Percentiles rank a stretch among this genome's conserved stretches.
phyloP scores from a whole-genome alignment of 2,329 filamentous ascomycete genomes.

The Sclerotiophoma versabilis region DNA sequence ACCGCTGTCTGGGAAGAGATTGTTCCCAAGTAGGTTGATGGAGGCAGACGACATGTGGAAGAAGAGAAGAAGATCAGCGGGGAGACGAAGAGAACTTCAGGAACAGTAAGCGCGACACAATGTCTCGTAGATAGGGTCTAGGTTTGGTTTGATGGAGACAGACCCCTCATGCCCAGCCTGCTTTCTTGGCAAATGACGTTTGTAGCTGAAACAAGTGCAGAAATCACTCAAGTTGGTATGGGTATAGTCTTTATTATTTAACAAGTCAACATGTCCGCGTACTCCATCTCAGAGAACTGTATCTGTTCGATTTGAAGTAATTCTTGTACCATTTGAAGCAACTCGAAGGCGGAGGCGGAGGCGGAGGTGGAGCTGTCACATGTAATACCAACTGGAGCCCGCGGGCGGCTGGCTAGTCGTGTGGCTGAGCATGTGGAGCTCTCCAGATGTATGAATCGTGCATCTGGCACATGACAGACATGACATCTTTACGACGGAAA shows the following conservation, averaged over 20 bases:
- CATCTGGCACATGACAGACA: not conserved
- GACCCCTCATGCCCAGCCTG: slow-evolving; percentile 22
- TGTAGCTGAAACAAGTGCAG: not conserved
- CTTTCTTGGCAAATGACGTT: slow-evolving; percentile 16
- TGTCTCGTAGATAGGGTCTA: slow-evolving; percentile 33
- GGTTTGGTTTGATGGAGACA: slow-evolving; percentile 21
- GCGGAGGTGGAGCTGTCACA: slow-evolving; percentile 8
- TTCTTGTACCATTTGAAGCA: not conserved
- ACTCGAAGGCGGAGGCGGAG: not conserved
- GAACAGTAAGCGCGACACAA: slow-evolving; percentile 45
- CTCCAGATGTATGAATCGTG: slow-evolving; percentile 5
- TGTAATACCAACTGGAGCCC: not conserved
- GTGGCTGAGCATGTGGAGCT: slow-evolving; percentile 33
- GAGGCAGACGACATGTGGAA: slow-evolving; percentile 48
- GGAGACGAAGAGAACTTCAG: slow-evolving; percentile 25
- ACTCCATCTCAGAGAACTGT: not conserved
- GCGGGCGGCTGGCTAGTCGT: slow-evolving; percentile 21
- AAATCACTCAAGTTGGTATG: not conserved
- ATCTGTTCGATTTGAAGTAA: not conserved
- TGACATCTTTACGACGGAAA: not conserved
- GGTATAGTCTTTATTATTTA: not conserved
- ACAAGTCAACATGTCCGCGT: not conserved
- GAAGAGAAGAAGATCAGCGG: slow-evolving; percentile 23
- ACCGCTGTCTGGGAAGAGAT: slow-evolving; percentile 48
- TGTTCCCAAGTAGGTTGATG: slow-evolving; percentile 44